A percentile compares a stretch with the other conserved stretches of the same genome.
Conservation (phyloP, 495 filamentous ascomycete species). For the Penicillium arizonense region DNA sequence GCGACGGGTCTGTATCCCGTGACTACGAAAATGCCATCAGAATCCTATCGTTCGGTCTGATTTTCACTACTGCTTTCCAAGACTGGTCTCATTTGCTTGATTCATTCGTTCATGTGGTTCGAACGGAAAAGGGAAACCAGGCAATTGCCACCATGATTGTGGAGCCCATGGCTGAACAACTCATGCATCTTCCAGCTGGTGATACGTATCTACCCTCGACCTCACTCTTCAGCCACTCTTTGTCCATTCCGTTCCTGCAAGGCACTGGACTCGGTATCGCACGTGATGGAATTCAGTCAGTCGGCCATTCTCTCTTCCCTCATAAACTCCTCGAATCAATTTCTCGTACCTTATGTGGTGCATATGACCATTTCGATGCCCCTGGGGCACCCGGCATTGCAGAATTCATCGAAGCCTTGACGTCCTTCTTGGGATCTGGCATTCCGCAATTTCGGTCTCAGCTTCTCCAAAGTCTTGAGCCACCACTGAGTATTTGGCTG, state of each 20-base stretch:
- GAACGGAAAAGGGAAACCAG: slow-evolving; percentile 63
- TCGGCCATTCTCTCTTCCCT: slow-evolving; percentile 18
- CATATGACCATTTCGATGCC: slow-evolving; percentile 30
- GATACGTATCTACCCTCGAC: slow-evolving; percentile 29
- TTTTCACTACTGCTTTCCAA: slow-evolving; percentile 37
- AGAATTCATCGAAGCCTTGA: slow-evolving; percentile 39
- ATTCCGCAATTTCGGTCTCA: slow-evolving; percentile 25
- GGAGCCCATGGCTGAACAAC: slow-evolving; percentile 65
- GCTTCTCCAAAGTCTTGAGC: slow-evolving; percentile 33
- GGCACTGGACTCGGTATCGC: slow-evolving; percentile 8
- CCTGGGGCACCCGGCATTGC: slow-evolving; percentile 24
- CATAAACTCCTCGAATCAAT: slow-evolving; percentile 26
- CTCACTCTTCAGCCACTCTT: slow-evolving; percentile 34
- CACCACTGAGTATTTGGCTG: slow-evolving; percentile 31
- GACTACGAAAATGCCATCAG: slow-evolving; percentile 71
- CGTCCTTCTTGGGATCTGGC: slow-evolving; percentile 40
- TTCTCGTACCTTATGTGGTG: slow-evolving; percentile 22
- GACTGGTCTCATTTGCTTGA: slow-evolving; percentile 63
- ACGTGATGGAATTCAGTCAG: not conserved
- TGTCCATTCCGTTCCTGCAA: slow-evolving; percentile 33
- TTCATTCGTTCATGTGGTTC: slow-evolving; percentile 55
- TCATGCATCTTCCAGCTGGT: slow-evolving; percentile 17
- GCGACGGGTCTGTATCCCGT: slow-evolving; percentile 42
- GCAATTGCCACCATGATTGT: slow-evolving; percentile 59
- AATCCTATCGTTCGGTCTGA: slow-evolving; percentile 63